Conservation (phyloP, 495 filamentous ascomycete genomes). For the Xylaria flabelliformis region DNA sequence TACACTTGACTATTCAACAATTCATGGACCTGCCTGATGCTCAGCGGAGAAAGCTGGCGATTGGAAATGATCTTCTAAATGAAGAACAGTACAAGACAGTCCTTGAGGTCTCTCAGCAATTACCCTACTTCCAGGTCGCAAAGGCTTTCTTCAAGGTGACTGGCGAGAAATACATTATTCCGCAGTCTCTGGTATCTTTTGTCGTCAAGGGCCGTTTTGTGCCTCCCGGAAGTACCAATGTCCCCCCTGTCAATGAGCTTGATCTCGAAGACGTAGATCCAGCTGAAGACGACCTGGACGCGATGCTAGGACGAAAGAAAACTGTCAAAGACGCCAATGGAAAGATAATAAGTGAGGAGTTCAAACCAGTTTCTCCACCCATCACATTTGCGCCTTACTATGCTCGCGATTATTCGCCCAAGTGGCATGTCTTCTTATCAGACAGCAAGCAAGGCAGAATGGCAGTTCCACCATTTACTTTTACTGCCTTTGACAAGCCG, state of each 20-base stretch:
- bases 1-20: slow-evolving; percentile 78
- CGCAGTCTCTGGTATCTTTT: slow-evolving; percentile 90
- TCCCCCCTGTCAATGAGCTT: slow-evolving; percentile 73
- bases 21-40: slow-evolving; percentile 84
- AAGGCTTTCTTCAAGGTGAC: slow-evolving; percentile 98
- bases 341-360: slow-evolving; percentile 54
- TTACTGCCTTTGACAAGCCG: slow-evolving; percentile 87
- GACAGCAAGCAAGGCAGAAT: slow-evolving; percentile 94
- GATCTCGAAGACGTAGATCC: slow-evolving; percentile 93
- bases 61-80: slow-evolving; percentile 73
- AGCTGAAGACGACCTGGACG: slow-evolving; percentile 90
- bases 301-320: slow-evolving; percentile 78
- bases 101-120: slow-evolving; percentile 75
- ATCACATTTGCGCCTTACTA: slow-evolving; percentile 89
- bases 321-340: slow-evolving; percentile 65
- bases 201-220: slow-evolving; percentile 95
- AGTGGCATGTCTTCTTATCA: slow-evolving; percentile 92
- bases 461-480: slow-evolving; percentile 92
- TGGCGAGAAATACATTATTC: slow-evolving; percentile 89
- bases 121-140: slow-evolving; percentile 83
- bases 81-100: slow-evolving; percentile 79
- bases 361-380: slow-evolving; percentile 74
- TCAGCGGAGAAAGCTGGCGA: slow-evolving; percentile 70
- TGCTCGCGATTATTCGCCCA: slow-evolving; percentile 83
- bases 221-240: slow-evolving; percentile 76